Evolutionary conservation across 192 early-diverging fungal genomes (phyloP), one percentile per base, ranked within the genome.

Genomic region (Backusella tarrabulga): DNA sequence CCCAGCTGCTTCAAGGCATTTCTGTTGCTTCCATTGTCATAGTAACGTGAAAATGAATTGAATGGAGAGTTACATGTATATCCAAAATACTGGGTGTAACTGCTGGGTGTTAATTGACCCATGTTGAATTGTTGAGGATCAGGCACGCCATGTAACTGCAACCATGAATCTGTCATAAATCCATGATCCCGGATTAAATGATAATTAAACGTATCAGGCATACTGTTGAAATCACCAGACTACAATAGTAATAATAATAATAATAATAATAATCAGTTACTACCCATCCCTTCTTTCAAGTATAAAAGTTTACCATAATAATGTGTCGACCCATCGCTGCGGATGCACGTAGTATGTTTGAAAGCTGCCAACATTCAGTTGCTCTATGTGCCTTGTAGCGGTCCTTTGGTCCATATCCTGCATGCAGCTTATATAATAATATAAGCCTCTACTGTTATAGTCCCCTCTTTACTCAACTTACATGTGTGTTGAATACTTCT

Each of bases 401-500:
- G 66, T 87, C 83, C 6, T 77, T 74, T 15, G 70, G 76, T 23
- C 85, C 85, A 70, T 90, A 90, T 42, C 84, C 84, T 11, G 87
- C 88, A 60, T 90, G 88, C 4, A 87, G 54, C 88, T 90, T 75
- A 26, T 36, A 68, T 68, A 11, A 19, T 7, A n/a, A n/a, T 4
- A 50, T 50, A 50, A 50, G 46, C 1, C 19, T n/a, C 19, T 50
- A n/a, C 17, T 19, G 17, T n/a, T 0, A 50, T 7, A 50, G 0
- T n/a, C 46, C 46, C 46, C 42, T 26, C 21, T 32, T 32, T 32
- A 29, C 9, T 9, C 21, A 38, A 76, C 88, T 78, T 87, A 90
- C 88, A 78, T 90, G 88, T 11, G 88, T 90, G 63, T 85, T 90
- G 68, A 87, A 88, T 35, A 90, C 75, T 56, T 90, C 83, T 54